Conservation (phyloP, 108 stramenopile species). For the Skeletonema potamos region DNA sequence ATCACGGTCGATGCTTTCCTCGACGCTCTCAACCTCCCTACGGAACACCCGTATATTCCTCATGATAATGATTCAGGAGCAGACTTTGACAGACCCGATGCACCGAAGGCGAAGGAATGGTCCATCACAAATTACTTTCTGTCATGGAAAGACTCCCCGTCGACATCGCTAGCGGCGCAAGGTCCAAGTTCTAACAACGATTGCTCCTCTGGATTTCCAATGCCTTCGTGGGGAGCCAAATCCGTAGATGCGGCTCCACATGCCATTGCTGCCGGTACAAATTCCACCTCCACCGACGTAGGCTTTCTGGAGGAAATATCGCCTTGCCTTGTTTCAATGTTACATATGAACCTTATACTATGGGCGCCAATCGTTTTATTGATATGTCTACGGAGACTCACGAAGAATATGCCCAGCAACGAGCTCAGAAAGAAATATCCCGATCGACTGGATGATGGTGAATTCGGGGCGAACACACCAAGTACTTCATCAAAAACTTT, state of each 20-base stretch:
- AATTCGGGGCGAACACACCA: neutral
- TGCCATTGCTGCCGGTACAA: neutral
- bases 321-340: conserved; percentile 22
- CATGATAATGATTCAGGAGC: neutral
- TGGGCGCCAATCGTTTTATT: conserved; percentile 26
- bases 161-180: neutral
- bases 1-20: conserved; percentile 23
- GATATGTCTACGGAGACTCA: conserved; percentile 22
- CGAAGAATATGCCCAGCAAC: neutral
- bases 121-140: conserved; percentile 17
- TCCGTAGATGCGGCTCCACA: neutral
- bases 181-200: neutral
- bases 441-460: neutral
- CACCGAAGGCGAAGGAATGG: conserved; percentile 15
- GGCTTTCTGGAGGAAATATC: conserved; percentile 24
- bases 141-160: neutral
- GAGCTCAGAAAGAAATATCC: neutral
- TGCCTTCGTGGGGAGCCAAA: conserved; percentile 8
- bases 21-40: conserved; percentile 25
- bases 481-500: neutral
- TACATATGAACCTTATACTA: conserved; percentile 18
- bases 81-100: neutral
- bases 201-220: neutral
- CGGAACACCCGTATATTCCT: conserved; percentile 26
- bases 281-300: neutral